Evolutionary conservation across 108 stramenopile species (phyloP).

Genomic region (Nitzschia inconspicua): DNA sequence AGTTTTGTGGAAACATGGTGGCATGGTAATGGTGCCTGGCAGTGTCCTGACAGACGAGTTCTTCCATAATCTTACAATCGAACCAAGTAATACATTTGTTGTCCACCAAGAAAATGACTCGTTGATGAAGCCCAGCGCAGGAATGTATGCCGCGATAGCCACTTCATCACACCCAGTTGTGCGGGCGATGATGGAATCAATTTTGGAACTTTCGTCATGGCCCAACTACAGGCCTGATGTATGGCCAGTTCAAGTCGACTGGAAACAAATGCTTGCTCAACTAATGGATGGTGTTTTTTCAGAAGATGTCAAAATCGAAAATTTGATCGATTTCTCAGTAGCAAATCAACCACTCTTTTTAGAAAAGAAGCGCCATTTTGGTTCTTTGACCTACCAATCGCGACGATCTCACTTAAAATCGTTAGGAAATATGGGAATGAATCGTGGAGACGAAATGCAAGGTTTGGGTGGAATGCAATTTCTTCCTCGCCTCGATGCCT

Average conservation of each 20-base stretch:
- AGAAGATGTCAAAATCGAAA: too few species aligned
- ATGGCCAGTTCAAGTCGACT: background rate
- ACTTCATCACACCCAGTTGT: background rate
- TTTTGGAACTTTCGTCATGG: background rate
- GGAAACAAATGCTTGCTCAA: background rate
- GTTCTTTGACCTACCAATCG: slow-evolving; percentile 3
- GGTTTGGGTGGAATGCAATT: slow-evolving; percentile 1
- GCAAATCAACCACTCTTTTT: background rate
- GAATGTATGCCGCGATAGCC: background rate
- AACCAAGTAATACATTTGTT: too few species aligned
- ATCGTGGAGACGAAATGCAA: slow-evolving; percentile 4
- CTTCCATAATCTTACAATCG: too few species aligned
- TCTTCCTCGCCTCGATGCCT: slow-evolving; percentile 2
- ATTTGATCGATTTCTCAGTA: background rate
- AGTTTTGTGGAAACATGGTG: slow-evolving; percentile 10
- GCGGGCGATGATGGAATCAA: background rate
- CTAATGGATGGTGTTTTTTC: too few species aligned
- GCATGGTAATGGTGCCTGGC: background rate
- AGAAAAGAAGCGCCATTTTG: background rate
- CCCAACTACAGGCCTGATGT: background rate
- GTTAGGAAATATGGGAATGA: background rate
- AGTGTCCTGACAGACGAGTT: background rate
- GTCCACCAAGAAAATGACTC: background rate
- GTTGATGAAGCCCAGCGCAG: background rate
- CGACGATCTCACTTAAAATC: background rate